Base-by-base conservation (phyloP, 2,329 filamentous ascomycete genomes). In the Sarocladium kiliense region DNA sequence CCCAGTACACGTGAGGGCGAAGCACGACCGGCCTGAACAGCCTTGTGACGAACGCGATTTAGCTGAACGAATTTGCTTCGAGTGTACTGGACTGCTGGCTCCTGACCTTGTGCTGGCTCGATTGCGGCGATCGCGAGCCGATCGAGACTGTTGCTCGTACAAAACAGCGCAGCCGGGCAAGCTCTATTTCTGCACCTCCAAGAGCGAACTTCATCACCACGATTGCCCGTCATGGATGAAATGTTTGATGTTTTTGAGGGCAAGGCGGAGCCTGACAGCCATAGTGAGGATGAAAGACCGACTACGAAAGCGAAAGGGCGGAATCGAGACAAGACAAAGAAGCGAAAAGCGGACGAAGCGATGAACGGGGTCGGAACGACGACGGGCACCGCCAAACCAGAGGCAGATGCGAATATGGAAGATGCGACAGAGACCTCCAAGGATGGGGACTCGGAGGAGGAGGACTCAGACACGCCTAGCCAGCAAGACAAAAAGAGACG, bases 231-330 rank as follows among this genome's bases (percentile, higher is more conserved):
- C 50, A 90, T 89, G 86, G 87, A 91, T 72, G 88, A 91, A 58
- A 79, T 94, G 62, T 94, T 94, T 64, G 85, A 89, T 63, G 88
- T 91, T 56, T 93, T 94, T 66, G 86, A 91, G 60, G 85, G 88
- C 64, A 77, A 80, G 66, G 67, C 63, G 50, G 71, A 68, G 16
- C 62, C 66, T 55, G 64, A 67, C 26, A 74, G 70, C 57, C 64
- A 66, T 7, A 74, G 72, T 67, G 77, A 79, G 61, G 68, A 72
- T 58, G 72, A 78, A 69, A 68, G 55, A 32, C 18, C 27, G 53
- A 53, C 37, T 19, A 53, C 78, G 59, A 78, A 76, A 61, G 73
- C 78, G 59, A 78, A 76, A 61, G 73, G 67, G 63, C 80, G 82
- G 56, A 85, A 69, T 53, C 63, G 62, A 34, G 82, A 86, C 60